phyloP scores from a whole-genome alignment of 164 flowering plant species.

The Liquidambar formosana region DNA sequence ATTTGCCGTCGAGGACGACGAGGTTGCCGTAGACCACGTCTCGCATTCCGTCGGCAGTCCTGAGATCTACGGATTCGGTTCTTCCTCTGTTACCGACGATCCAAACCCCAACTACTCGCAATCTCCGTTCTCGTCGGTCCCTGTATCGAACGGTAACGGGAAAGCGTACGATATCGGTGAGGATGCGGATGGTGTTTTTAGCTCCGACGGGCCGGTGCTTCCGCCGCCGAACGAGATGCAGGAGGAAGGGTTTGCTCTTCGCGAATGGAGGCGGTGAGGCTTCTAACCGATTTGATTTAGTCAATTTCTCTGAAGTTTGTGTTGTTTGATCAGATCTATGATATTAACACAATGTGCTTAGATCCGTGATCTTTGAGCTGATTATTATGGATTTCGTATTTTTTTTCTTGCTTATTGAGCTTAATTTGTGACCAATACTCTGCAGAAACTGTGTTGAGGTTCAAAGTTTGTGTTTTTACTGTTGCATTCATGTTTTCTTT shows the following conservation, averaged over 20 bases:
- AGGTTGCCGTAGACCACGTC: constrained; percentile 52
- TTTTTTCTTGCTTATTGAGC: neutral
- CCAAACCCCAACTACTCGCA: constrained; percentile 34
- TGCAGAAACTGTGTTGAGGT: neutral
- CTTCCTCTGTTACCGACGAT: constrained; percentile 18
- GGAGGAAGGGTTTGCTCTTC: constrained; percentile 82
- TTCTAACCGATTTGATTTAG: neutral
- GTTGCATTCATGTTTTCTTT: neutral
- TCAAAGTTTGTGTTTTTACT: neutral
- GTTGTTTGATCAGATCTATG: neutral
- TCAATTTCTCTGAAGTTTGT: neutral
- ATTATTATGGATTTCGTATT: neutral
- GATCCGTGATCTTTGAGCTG: constrained; percentile 9
- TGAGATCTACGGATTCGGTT: constrained; percentile 50
- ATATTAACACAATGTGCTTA: constrained; percentile 1
- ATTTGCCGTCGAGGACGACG: constrained; percentile 38
- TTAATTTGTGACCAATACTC: neutral
- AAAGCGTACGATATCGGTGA: constrained; percentile 40
- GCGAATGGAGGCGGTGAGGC: constrained; percentile 92
- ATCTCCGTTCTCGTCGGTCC: constrained; percentile 39
- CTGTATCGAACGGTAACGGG: constrained; percentile 62
- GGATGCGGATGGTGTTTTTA: constrained; percentile 48
- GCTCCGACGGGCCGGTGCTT: constrained; percentile 79
- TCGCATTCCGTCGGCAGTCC: constrained; percentile 29
- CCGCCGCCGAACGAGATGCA: constrained; percentile 86